phyloP scores from a whole-genome alignment of 306 rosid genomes.

The Lathyrus tuberosus region DNA sequence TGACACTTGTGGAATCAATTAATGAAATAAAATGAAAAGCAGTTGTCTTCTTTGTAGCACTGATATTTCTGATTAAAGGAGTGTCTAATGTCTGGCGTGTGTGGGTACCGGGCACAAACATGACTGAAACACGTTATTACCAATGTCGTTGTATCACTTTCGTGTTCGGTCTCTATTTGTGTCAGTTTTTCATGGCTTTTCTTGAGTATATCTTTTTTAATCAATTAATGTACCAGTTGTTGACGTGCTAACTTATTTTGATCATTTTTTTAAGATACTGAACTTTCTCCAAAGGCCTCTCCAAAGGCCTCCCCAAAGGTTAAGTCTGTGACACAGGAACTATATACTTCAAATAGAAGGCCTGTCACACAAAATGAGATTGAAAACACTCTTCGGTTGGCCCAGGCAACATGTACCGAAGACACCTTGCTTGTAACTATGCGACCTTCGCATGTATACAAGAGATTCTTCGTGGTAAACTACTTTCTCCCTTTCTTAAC shows the following conservation, averaged over 20 bases:
- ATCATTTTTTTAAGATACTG: constrained; percentile 39
- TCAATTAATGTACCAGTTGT: constrained; percentile 1
- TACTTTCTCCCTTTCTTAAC: constrained; percentile 23
- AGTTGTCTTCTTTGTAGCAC: background rate
- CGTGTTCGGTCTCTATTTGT: background rate
- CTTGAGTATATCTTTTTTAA: constrained; percentile 25
- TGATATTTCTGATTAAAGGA: background rate
- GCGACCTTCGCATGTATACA: constrained; percentile 70
- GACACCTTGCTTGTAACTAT: constrained; percentile 47
- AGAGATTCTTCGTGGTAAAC: constrained; percentile 70
- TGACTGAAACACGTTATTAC: background rate
- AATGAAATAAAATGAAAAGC: background rate
- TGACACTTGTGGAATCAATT: constrained; percentile 11
- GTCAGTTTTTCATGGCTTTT: background rate
- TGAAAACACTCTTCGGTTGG: constrained; percentile 42
- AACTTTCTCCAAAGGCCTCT: constrained; percentile 27
- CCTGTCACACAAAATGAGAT: constrained; percentile 56
- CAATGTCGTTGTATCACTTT: background rate
- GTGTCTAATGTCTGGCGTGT: background rate
- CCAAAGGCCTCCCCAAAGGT: constrained; percentile 15
- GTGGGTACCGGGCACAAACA: too few species aligned
- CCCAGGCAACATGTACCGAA: constrained; percentile 47
- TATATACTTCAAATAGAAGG: constrained; percentile 63
- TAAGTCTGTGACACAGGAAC: constrained; percentile 26
- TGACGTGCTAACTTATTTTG: constrained; percentile 28